Evolutionary conservation across 2,329 filamentous ascomycete genomes (phyloP), one percentile per base, ranked within the genome.

Genomic region (Xenosphaeropsis pyriputrescens): DNA sequence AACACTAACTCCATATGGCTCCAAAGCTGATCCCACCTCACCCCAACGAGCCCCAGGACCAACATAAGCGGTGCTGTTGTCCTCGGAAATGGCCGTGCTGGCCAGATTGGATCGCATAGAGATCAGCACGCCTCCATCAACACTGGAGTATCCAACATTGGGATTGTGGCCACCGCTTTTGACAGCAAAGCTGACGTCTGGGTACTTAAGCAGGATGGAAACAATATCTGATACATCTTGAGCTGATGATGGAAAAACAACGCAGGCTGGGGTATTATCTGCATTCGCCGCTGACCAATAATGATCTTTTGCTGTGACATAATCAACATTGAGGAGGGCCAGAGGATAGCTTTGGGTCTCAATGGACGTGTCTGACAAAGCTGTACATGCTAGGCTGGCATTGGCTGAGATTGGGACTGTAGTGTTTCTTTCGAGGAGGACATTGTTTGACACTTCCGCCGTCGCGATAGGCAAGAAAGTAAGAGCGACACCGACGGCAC

Each of bases 111-210:
- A 57, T 26, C 22, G 22, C 8, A 69, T 58, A 13, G 67, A 67
- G 43, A 76, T 63, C 5, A 68, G 50, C 1, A 68, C 56, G 0
- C 67, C 68, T 2, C 55, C 61, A 12, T 62, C 51, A 34, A 68
- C 64, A 45, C 63, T 75, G 2, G 70, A 62, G 31, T 64, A 65
- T 42, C 65, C 64, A 14, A 65, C 59, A 34, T 46, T 49, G 8
- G 40, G 34, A 4, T 41, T 44, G 40, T 63, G 59, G 2, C 61
- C 56, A 16, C 56, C 57, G 38, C 54, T 55, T 44, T 57, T 57
- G 38, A 55, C 53, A 12, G 57, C 51, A 43, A 59, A 59, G 12
- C 46, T 18, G 6, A 55, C 55, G 19, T 48, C 43, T 1, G 48
- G 39, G 35, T 52, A 47, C 22, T 49, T 41, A 36, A 52, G 51